Evolutionary conservation across 805 yeast species (phyloP), one percentile per base, ranked within the genome.

Genomic region (Wickerhamiella galacta): DNA sequence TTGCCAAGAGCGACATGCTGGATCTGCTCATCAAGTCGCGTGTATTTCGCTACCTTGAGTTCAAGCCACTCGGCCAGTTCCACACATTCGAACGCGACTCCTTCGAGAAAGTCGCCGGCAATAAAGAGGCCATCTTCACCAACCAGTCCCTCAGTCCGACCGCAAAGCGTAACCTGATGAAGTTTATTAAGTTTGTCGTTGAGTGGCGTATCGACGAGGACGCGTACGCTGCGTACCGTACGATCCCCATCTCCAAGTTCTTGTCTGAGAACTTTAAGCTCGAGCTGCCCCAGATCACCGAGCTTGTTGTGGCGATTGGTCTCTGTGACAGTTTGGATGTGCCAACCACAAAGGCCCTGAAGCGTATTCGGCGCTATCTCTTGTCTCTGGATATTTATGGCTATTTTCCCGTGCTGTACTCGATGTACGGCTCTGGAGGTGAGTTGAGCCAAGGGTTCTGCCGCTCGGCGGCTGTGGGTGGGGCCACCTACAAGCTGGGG

Each of bases 391-490:
- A 85, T 45, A 81, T 85, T 3, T 90, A 85, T 54, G 98, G 98
- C 10, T 77, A 72, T 41, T 87, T 90, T 64, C 95, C 98, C 2
- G 92, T 80, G 9, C 64, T 87, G 60, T 75, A 75, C 46, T 78
- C 93, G 32, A 87, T 82, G 61, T 87, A 75, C 57, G 98, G 96
- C 36, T 92, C 94, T 2, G 85, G 93, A 0, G 95, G 96, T 33
- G 98, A 87, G 56, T 61, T 87, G 18, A 75, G 93, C 11, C 98
- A 87, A 58, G 98, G 95, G 2, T 87, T 90, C 55, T 87, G 95
- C 58, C 68, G 98, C 46, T 78, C 93, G 37, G 96, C 96, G 3
- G 98, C 98, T 10, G 96, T 87, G 40, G 96, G 90, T 14, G 96
- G 96, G 34, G 77, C 95, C 34, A 81, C 92, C 21, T 87, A 90